Conservation (phyloP, 805 yeast genomes). For the Myxozyma monticola region DNA sequence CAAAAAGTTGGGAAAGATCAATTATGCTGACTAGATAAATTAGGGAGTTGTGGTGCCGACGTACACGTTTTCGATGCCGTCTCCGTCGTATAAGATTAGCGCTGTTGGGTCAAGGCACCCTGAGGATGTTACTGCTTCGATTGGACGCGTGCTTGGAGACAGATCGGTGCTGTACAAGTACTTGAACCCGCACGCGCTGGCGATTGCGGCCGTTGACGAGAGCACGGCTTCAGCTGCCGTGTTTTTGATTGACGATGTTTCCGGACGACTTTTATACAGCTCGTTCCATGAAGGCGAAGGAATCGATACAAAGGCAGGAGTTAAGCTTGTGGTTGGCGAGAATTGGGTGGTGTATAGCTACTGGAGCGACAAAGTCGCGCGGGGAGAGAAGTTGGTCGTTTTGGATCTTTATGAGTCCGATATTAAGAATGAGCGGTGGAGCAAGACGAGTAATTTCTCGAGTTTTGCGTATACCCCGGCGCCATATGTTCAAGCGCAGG, state of each 20-base stretch:
- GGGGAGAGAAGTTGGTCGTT: conserved; percentile 61
- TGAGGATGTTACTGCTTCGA: conserved; percentile 50
- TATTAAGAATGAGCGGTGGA: conserved; percentile 49
- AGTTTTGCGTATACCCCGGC: conserved; percentile 41
- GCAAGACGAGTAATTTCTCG: conserved; percentile 32
- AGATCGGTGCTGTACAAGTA: conserved; percentile 81
- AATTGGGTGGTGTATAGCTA: conserved; percentile 78
- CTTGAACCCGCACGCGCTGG: conserved; percentile 66
- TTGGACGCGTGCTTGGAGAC: conserved; percentile 69
- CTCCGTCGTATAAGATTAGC: conserved; percentile 43
- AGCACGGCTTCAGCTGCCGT: conserved; percentile 44
- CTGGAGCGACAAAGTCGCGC: conserved; percentile 43
- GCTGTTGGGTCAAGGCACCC: conserved; percentile 45
- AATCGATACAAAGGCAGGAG: conserved; percentile 44
- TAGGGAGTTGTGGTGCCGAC: conserved; percentile 36
- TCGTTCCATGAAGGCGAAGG: conserved; percentile 45
- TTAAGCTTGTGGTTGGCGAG: conserved; percentile 69
- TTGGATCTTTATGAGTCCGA: conserved; percentile 77
- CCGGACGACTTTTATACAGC: conserved; percentile 62
- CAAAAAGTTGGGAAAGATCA: neutral
- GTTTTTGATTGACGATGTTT: conserved; percentile 62
- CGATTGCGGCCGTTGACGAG: conserved; percentile 48
- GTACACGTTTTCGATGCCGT: conserved; percentile 42
- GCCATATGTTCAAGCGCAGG: conserved; percentile 54
- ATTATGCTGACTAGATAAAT: neutral